phyloP scores from a whole-genome alignment of 306 rosid species.

The Prunus armeniaca region DNA sequence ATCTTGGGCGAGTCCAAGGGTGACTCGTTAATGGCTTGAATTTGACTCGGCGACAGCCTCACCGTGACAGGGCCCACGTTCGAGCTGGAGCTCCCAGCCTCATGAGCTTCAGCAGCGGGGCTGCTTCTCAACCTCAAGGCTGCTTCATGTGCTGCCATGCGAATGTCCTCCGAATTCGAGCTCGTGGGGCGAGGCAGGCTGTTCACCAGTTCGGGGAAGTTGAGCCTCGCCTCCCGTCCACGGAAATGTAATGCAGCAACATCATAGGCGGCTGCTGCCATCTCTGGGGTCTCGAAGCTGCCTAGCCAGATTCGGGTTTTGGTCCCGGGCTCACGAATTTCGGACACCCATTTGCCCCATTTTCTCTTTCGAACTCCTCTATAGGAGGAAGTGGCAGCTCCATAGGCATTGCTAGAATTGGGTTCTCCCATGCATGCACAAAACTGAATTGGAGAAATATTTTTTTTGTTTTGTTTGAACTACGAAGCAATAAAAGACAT shows the following conservation, averaged over 20 bases:
- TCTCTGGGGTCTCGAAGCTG: conserved; percentile 53
- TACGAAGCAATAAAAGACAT: background rate
- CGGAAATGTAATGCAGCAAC: conserved; percentile 74
- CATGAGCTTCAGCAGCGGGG: background rate
- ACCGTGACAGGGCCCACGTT: conserved; percentile 26
- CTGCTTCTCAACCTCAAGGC: conserved; percentile 41
- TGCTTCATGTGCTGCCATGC: conserved; percentile 70
- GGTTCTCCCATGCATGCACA: conserved; percentile 25
- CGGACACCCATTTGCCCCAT: conserved; percentile 98
- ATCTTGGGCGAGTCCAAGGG: conserved; percentile 85
- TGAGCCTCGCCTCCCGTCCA: conserved; percentile 54
- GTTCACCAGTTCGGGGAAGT: conserved; percentile 56
- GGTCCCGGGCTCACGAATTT: conserved; percentile 83
- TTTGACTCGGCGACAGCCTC: conserved; percentile 63
- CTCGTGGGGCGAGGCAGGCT: conserved; percentile 52
- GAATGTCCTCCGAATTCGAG: conserved; percentile 53
- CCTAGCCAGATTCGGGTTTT: conserved; percentile 85
- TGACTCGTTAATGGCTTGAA: conserved; percentile 83
- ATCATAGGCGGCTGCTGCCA: conserved; percentile 60
- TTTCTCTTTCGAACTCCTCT: conserved; percentile 93
- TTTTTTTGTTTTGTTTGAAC: background rate
- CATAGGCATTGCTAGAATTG: conserved; percentile 15
- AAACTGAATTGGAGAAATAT: background rate
- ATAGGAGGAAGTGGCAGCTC: conserved; percentile 60
- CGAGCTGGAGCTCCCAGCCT: background rate